These are phyloP conservation scores for Venturia pyrina DNA, from an alignment of 2,329 filamentous ascomycete genomes.

Conservation along the genomic window DNA sequence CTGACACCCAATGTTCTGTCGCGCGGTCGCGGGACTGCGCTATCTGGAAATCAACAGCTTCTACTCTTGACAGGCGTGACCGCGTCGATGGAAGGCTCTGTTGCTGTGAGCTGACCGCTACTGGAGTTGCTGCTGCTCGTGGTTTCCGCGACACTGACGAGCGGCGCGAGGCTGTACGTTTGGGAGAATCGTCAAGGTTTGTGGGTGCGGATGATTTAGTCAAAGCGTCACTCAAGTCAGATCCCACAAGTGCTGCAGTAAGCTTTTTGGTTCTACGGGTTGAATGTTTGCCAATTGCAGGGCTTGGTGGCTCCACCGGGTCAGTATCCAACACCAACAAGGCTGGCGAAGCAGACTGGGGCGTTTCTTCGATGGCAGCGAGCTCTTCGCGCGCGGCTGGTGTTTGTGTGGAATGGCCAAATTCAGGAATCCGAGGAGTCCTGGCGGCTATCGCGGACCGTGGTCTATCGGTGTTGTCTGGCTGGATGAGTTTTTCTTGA, in stretches of 20 bases:
- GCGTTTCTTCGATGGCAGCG: not conserved
- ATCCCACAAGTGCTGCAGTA: not conserved
- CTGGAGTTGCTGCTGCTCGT: not conserved
- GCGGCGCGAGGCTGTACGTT: not conserved
- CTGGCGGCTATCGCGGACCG: not conserved
- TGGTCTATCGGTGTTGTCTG: not conserved
- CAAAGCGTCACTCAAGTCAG: not conserved
- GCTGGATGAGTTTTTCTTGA: not conserved
- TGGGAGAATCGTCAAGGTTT: not conserved
- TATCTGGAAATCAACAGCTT: conserved; percentile 1
- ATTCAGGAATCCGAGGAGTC: not conserved
- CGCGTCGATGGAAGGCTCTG: conserved; percentile 1
- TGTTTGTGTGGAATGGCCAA: not conserved
- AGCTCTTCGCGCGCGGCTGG: not conserved
- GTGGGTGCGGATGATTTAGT: not conserved
- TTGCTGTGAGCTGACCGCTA: not conserved
- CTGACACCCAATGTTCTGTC: not conserved
- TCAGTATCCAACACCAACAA: conserved; percentile 5
- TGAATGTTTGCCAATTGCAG: conserved; percentile 5
- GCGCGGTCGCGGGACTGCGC: conserved; percentile 2
- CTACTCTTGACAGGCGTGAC: not conserved
- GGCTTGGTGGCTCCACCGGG: conserved; percentile 2
- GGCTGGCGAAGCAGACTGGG: not conserved
- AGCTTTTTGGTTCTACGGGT: conserved; percentile 1
- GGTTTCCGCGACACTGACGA: not conserved